Base-by-base conservation (phyloP, 169 alveolate genomes). In the Theileria orientalis region DNA sequence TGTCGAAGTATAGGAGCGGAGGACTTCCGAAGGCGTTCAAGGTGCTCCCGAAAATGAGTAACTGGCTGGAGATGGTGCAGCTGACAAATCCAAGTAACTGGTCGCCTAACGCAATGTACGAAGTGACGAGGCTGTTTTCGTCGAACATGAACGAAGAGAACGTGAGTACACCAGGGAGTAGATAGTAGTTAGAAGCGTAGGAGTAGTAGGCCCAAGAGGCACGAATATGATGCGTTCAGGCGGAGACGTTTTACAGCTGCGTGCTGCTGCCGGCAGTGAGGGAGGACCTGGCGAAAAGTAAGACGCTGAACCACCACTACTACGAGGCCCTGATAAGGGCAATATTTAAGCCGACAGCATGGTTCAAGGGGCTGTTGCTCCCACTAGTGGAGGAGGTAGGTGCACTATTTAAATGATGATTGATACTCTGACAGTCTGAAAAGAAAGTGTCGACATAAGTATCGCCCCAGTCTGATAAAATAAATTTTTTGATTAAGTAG, bases 291-390 rank as follows among this genome's bases (percentile, higher is more conserved):
- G 80, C 83, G 35, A 77, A 70, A 40, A 87, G 87, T 33, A 83
- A 94, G 82, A 95, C 94, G 77, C 83, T 97, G 61, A 96, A 95
- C 83, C 87, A 92, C 42, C 98, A 95, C 69, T 90, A 91, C 67
- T 97, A 95, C 68, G 92, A 91, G 80, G 95, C 98, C 40, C 83
- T 97, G 54, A 95, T 95, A 73, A 95, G 94, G 76, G 97, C 98
- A 42, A 59, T 97, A 40, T 97, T 93, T 84, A 97, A 96, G 85
- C 98, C 98, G 40, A 92, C 93, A 21, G 98, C 99, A 21, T 97
- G 98, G 96, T 93, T 97, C 80, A 95, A 95, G 83, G 98, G 98
- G 23, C 93, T 97, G 16, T 66, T 97, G 52, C 90, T 95, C 46
- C 98, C 98, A 1, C 75, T 97, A 29, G 94, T 96, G 23, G 90